Evolutionary conservation across 192 early-diverging fungal species (phyloP).

Genomic region (Paraglomus occultum): DNA sequence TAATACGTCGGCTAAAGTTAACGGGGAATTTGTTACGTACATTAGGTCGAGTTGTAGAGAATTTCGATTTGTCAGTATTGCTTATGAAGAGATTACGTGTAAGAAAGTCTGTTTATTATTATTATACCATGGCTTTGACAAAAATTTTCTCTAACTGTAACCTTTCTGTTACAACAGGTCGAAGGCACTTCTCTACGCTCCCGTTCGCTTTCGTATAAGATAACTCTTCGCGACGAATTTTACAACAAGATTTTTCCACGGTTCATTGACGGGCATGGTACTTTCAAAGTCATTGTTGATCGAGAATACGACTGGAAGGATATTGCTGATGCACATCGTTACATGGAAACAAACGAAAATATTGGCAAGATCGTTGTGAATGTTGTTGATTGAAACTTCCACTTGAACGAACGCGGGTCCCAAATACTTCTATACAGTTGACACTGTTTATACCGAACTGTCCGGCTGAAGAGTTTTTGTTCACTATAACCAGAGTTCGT

Average conservation of each 20-base stretch:
- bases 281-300: conserved; percentile 55
- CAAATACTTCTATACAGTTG: too few relatives aligned
- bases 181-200: conserved; percentile 70
- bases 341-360: conserved; percentile 61
- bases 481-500: too few relatives aligned
- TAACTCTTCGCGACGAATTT: conserved; percentile 48
- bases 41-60: too few relatives aligned
- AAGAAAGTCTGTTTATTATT: too few relatives aligned
- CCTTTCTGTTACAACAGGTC: conserved; percentile 39
- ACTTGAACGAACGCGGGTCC: too few relatives aligned
- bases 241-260: conserved; percentile 47
- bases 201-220: conserved; percentile 64
- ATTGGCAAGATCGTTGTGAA: conserved; percentile 66
- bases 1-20: too few relatives aligned
- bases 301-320: conserved; percentile 64
- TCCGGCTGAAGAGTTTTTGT: too few relatives aligned
- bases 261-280: conserved; percentile 44
- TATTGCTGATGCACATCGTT: conserved; percentile 61
- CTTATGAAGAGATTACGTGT: too few relatives aligned
- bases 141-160: background rate
- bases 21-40: too few relatives aligned
- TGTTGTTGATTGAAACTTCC: conserved; percentile 9
- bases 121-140: background rate
- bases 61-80: too few relatives aligned
- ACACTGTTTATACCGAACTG: too few relatives aligned